Base-by-base conservation (phyloP, 352 stramenopile genomes). In the Peronospora destructor region DNA sequence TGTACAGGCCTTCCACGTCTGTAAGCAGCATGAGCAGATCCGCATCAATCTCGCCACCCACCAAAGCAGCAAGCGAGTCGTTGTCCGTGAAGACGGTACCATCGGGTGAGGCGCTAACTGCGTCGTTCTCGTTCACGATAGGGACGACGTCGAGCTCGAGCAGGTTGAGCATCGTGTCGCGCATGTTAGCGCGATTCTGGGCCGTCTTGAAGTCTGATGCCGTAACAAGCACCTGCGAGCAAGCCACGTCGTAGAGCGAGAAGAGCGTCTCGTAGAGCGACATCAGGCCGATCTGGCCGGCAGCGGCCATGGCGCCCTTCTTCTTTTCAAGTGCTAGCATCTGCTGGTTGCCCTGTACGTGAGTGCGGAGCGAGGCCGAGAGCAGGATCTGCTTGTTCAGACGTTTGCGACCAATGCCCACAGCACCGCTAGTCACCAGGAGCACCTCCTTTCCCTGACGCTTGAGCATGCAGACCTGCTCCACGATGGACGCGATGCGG, bases 71-170 rank as follows among this genome's bases (percentile, higher is more conserved):
- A 6, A 96, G 71, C 44, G 84, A 94, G 73, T 99, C 95, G 60
- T 99, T 99, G 72, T 99, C 95, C 33, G 80, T 97, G 66, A 98
- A 98, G 19, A 92, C 71, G 6, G 76, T 80, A 30, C 79, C 76
- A 51, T 90, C 80, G 17, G 68, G 69, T 29, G 59, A 72, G 6
- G 82, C 89, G 30, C 76, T 95, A 17, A 98, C 95, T 0, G 95
- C 93, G 80, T 99, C 96, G 68, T 99, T 99, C 61, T 99, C 95
- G 68, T 99, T 99, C 30, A 99, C 87, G 61, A 99, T 98, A 6
- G 96, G 96, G 17, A 98, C 92, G 44, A 98, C 95, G 26, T 97
- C 95, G n/a, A 98, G 67, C 51, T 87, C 78, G 13, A 99, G 71
- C 33, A 98, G 70, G 29, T 90, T 87, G 32, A 91, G 67, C 61